Base-by-base conservation (phyloP, 2,329 filamentous ascomycete species). In the Penicillium polonicum region DNA sequence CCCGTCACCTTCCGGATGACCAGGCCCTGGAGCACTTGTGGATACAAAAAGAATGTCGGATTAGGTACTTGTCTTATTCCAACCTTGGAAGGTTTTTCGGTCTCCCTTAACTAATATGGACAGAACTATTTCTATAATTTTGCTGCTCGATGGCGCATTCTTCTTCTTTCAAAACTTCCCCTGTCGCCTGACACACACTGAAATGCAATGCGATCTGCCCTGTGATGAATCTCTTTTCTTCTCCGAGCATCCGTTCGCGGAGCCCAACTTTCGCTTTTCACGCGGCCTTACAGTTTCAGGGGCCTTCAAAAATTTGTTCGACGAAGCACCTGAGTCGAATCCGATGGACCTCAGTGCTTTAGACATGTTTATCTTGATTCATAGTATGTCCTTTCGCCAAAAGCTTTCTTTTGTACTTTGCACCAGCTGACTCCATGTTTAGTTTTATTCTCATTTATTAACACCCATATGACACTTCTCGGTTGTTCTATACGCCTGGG, bases 101-200 rank as follows among this genome's bases (percentile, higher is more conserved):
- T 9, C 17, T 33, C 4, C n/a, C 4, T 13, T n/a, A 23, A 25
- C 64, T 68, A 44, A 68, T 17, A 12, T 10, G 19, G 6, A 4
- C 31, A 79, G 77, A 17, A 73, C 75, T 4, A 74, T 78, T 38
- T 71, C 66, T 41, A 68, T 74, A 4, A 72, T 80, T n/a, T 72
- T 71, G 0, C 67, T 77, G 4, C 65, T 80, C 10, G 78, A 80
- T 61, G 77, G 72, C 49, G 77, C 78, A 12, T 77, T 79, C 55
- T 72, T 70, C 2, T 79, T 80, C 58, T 80, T 74, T 57, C 73
- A 76, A 38, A 79, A 80, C 46, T 78, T 75, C 52, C 78, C 78
- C 0, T 76, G 73, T 42, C 76, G 77, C 6, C 58, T 79, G 12
- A 70, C 70, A 0, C 66, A 73, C 23, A 69, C 68, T 12, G 78